These are phyloP conservation scores for Leccinum huronense DNA, from an alignment of 1,284 basidiomycete genomes.

Conservation along the genomic window DNA sequence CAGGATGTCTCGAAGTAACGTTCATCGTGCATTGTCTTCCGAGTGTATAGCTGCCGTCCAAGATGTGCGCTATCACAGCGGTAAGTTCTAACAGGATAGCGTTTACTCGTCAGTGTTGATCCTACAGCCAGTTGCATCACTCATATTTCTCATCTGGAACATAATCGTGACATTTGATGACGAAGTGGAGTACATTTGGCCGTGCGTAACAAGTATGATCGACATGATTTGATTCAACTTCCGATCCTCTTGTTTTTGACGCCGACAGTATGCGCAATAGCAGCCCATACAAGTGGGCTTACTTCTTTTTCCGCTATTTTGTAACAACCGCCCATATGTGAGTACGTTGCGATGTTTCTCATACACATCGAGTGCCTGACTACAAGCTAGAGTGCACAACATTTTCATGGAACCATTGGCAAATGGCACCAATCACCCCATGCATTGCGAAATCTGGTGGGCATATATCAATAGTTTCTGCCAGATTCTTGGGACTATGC, in stretches of 20 bases:
- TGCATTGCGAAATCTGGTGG: slow-evolving; percentile 20
- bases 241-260: not conserved
- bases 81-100: not conserved
- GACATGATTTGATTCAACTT: not conserved
- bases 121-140: not conserved
- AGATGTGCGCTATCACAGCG: not conserved
- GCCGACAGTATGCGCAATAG: slow-evolving; percentile 20
- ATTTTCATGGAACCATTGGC: slow-evolving; percentile 10
- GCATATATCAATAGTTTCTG: slow-evolving; percentile 9
- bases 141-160: not conserved
- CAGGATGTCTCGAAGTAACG: not conserved
- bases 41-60: not conserved
- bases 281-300: slow-evolving; percentile 24
- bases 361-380: not conserved
- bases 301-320: slow-evolving; percentile 25
- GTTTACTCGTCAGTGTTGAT: not conserved
- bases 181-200: slow-evolving; percentile 21
- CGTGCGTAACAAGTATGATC: slow-evolving; percentile 12
- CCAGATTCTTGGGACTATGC: slow-evolving; percentile 14
- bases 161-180: not conserved
- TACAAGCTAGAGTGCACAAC: slow-evolving; percentile 19
- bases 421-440: slow-evolving; percentile 15
- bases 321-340: slow-evolving; percentile 19
- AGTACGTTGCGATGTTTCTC: slow-evolving; percentile 3
- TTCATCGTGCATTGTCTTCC: not conserved